These are phyloP conservation scores for Cinnamomum micranthum DNA, from an alignment of 164 flowering plant species.

Conservation along the genomic window DNA sequence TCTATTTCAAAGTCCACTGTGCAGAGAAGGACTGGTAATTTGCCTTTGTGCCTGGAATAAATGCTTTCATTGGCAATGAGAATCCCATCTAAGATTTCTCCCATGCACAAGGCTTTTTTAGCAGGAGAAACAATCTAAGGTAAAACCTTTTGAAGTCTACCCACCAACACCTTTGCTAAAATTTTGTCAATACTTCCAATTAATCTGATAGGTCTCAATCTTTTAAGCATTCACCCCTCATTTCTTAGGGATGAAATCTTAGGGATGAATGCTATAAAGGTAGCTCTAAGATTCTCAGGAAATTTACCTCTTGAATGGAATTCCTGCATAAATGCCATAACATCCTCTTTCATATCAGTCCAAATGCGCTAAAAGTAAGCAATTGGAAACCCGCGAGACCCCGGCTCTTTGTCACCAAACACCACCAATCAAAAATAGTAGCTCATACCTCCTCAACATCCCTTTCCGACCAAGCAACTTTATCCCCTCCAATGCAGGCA, in stretches of 20 bases:
- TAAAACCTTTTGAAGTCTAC: neutral
- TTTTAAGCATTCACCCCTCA: neutral
- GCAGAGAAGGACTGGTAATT: neutral
- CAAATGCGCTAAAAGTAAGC: neutral
- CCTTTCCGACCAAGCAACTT: too few relatives aligned
- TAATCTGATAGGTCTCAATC: neutral
- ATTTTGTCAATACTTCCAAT: neutral
- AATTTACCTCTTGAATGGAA: neutral
- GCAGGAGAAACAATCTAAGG: neutral
- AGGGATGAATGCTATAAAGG: neutral
- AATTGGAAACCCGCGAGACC: neutral
- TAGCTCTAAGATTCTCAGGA: neutral
- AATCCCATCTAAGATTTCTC: neutral
- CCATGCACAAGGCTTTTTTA: neutral
- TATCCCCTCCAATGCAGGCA: too few relatives aligned
- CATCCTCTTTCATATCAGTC: neutral
- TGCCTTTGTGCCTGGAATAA: neutral
- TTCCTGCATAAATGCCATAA: neutral
- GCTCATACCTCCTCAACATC: too few relatives aligned
- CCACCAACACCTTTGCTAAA: neutral
- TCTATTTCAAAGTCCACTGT: neutral
- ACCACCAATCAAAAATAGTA: too few relatives aligned
- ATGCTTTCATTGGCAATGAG: constrained; percentile 1
- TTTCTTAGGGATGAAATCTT: neutral
- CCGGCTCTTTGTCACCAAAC: too few relatives aligned